Conservation (phyloP, 495 filamentous ascomycete species). For the Neurospora sp. region DNA sequence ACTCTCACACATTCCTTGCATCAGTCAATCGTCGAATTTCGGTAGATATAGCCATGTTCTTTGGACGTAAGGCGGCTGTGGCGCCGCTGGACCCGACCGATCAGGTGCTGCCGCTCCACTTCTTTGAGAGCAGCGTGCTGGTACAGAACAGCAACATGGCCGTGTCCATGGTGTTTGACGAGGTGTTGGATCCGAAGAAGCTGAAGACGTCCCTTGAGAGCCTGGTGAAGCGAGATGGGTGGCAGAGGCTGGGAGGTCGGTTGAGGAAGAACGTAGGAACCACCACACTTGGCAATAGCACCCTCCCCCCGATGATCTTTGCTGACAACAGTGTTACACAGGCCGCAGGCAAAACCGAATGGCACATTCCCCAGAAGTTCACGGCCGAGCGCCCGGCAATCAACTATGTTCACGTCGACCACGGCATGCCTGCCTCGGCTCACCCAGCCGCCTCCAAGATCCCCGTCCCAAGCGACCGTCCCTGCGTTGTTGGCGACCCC, state of each 20-base stretch:
- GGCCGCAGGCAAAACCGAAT: conserved; percentile 26
- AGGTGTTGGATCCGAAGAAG: conserved; percentile 34
- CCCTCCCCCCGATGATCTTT: background rate
- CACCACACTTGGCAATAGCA: conserved; percentile 1
- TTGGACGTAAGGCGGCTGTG: conserved; percentile 7
- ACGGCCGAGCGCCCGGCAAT: conserved; percentile 22
- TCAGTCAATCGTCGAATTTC: background rate
- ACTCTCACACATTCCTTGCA: background rate
- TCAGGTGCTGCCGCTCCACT: conserved; percentile 27
- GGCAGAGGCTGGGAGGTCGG: conserved; percentile 33
- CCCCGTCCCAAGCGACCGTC: conserved; percentile 13
- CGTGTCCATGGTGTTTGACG: conserved; percentile 34
- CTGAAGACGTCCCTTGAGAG: conserved; percentile 23
- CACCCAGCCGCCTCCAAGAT: conserved; percentile 25
- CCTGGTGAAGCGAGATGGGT: conserved; percentile 25
- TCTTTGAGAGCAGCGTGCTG: conserved; percentile 28
- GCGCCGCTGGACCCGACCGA: conserved; percentile 19
- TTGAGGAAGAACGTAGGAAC: conserved; percentile 24
- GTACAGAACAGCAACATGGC: conserved; percentile 27
- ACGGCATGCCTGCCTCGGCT: conserved; percentile 13
- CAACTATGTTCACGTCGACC: conserved; percentile 20
- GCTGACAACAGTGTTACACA: background rate
- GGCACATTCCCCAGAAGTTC: conserved; percentile 34
- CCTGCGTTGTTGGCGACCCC: conserved; percentile 15
- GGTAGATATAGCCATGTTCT: conserved; percentile 8